Percentiles rank a stretch among this genome's conserved stretches.
Conservation (phyloP, 2,329 filamentous ascomycete species). For the Alternaria rosae region DNA sequence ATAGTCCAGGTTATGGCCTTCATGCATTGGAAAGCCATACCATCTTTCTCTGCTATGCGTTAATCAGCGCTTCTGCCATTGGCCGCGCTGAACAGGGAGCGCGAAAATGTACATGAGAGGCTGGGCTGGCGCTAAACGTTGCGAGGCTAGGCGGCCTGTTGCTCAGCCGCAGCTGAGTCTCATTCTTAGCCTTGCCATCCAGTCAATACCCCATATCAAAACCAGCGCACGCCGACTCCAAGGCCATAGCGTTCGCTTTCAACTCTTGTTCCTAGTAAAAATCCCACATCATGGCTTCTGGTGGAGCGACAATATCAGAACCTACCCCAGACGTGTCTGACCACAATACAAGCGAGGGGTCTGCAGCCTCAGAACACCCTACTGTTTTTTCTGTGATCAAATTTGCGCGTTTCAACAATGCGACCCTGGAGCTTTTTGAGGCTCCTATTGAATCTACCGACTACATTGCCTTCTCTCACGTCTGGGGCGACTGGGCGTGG, state of each 20-base stretch:
- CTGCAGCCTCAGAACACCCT: background rate
- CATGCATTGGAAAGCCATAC: background rate
- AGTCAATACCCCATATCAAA: background rate
- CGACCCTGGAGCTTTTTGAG: background rate
- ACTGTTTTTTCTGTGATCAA: background rate
- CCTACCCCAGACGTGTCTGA: background rate
- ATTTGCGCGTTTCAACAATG: background rate
- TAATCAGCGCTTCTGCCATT: background rate
- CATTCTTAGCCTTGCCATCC: background rate
- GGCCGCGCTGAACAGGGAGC: fast-evolving
- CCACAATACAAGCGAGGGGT: background rate
- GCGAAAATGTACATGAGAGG: background rate
- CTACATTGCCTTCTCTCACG: background rate
- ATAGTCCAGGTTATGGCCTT: background rate
- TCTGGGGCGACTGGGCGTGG: background rate
- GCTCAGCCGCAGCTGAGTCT: background rate
- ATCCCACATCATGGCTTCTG: background rate
- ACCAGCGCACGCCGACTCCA: background rate
- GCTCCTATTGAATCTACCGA: fast-evolving
- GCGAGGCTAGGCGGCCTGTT: background rate
- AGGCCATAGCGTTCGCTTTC: background rate
- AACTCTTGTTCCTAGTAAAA: background rate
- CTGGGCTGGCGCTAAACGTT: background rate
- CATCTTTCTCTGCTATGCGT: background rate
- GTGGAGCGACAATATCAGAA: background rate